phyloP scores from a whole-genome alignment of 2,329 filamentous ascomycete species.

The Nigrospora osmanthi region DNA sequence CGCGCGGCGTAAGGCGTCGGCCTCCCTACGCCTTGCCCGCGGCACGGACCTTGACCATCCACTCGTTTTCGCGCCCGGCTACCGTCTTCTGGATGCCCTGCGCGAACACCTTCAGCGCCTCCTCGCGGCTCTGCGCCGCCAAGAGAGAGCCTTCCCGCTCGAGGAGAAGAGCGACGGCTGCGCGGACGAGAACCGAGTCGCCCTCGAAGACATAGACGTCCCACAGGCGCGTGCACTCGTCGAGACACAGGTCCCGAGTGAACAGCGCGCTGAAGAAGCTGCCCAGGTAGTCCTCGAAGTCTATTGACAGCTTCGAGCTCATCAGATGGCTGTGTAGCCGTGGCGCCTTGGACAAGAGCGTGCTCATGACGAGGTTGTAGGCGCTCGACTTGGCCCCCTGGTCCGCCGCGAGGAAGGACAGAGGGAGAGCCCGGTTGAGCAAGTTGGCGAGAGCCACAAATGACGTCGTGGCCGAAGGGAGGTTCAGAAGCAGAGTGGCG shows the following conservation, averaged over 20 bases:
- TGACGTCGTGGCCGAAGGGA: conserved; percentile 52
- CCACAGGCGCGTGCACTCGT: conserved; percentile 67
- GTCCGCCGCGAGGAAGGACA: conserved; percentile 70
- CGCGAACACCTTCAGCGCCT: conserved; percentile 31
- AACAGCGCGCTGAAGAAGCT: conserved; percentile 59
- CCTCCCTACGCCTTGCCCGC: conserved; percentile 11
- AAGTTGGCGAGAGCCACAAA: conserved; percentile 71
- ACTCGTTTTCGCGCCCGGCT: conserved; percentile 16
- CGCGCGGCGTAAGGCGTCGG: neutral
- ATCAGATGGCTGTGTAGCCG: conserved; percentile 58
- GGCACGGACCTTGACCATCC: conserved; percentile 15
- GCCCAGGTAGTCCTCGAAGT: conserved; percentile 47
- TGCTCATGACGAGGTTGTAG: conserved; percentile 62
- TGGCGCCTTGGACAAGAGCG: conserved; percentile 56
- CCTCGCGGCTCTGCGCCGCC: conserved; percentile 32
- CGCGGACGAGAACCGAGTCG: conserved; percentile 62
- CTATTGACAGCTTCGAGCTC: conserved; percentile 33
- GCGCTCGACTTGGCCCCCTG: conserved; percentile 59
- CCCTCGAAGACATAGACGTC: conserved; percentile 80
- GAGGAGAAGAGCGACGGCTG: conserved; percentile 60
- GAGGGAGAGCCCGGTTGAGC: conserved; percentile 65
- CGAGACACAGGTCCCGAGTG: conserved; percentile 54
- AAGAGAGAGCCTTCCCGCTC: conserved; percentile 44
- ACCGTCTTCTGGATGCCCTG: conserved; percentile 12
- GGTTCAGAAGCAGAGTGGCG: conserved; percentile 64